A percentile compares a stretch with the other conserved stretches of the same genome.
Evolutionary conservation across 768 basidiomycete genomes (phyloP).

Genomic region (Imleria badia): DNA sequence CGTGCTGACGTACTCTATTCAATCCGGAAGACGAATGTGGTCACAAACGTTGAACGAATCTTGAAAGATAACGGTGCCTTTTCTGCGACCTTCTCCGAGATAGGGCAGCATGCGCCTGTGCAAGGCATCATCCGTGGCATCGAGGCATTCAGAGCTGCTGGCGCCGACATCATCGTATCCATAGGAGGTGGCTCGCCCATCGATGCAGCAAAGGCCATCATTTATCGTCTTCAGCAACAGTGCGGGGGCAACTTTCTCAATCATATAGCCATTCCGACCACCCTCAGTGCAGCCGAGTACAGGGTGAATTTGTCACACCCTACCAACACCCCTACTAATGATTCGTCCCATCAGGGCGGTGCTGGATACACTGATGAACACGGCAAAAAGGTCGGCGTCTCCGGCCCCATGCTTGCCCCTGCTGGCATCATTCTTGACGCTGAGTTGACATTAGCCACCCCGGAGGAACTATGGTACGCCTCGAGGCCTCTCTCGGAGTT

Average conservation of each 20-base stretch:
- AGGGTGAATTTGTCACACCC: conserved; percentile 40
- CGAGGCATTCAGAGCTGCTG: conserved; percentile 50
- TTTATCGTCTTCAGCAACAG: conserved; percentile 61
- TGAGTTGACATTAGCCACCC: conserved; percentile 69
- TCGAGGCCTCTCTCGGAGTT: conserved; percentile 6
- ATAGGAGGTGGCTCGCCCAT: conserved; percentile 82
- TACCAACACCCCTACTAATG: background rate
- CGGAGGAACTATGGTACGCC: conserved; percentile 67
- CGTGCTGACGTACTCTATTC: conserved; percentile 13
- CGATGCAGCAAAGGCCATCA: conserved; percentile 73
- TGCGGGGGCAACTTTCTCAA: conserved; percentile 48
- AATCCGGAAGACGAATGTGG: conserved; percentile 24
- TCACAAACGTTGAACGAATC: conserved; percentile 35
- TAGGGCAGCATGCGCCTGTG: conserved; percentile 71
- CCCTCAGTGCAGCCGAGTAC: conserved; percentile 77
- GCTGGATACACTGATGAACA: conserved; percentile 73
- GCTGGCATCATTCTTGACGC: conserved; percentile 77
- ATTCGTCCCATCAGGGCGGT: conserved; percentile 42
- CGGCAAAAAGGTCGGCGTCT: conserved; percentile 59
- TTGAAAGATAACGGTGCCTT: conserved; percentile 58
- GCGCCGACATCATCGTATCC: conserved; percentile 68
- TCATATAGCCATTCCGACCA: conserved; percentile 83
- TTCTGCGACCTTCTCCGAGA: conserved; percentile 68
- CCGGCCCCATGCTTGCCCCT: conserved; percentile 58
- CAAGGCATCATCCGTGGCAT: conserved; percentile 61